Evolutionary conservation across 805 yeast species (phyloP).

Genomic region (Pichia rugopelliculosa): DNA sequence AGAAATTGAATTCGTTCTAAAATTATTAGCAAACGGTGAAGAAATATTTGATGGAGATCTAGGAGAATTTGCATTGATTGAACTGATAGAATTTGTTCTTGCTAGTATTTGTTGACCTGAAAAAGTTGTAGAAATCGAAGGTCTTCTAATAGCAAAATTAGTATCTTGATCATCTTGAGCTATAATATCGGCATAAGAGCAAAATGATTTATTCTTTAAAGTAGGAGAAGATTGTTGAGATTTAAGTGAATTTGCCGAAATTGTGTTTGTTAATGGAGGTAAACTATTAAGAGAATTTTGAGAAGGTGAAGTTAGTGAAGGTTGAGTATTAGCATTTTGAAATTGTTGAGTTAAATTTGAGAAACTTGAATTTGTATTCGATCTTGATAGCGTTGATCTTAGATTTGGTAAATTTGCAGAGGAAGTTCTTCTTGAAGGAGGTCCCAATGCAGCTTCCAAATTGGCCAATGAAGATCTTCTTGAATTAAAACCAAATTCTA

Average conservation of each 20-base stretch:
- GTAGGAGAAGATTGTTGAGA: constrained; percentile 11
- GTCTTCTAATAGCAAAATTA: constrained; percentile 44
- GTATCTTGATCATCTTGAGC: constrained; percentile 50
- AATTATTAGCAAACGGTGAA: constrained; percentile 3
- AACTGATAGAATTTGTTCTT: constrained; percentile 22
- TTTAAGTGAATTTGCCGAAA: constrained; percentile 1
- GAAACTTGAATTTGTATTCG: constrained; percentile 17
- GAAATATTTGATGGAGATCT: constrained; percentile 11
- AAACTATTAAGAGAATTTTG: constrained; percentile 7
- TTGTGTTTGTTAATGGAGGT: constrained; percentile 6
- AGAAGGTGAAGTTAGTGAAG: neutral
- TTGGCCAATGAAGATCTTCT: constrained; percentile 50
- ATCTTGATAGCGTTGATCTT: constrained; percentile 15
- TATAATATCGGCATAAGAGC: constrained; percentile 75
- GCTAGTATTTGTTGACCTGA: constrained; percentile 26
- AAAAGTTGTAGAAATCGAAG: constrained; percentile 40
- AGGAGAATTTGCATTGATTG: constrained; percentile 14
- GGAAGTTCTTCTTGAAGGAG: constrained; percentile 11
- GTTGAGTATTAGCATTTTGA: constrained; percentile 7
- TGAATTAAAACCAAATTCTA: constrained; percentile 38
- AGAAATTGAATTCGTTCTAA: neutral
- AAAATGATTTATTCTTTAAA: constrained; percentile 38
- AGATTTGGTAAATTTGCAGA: constrained; percentile 9
- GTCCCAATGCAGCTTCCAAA: constrained; percentile 29
- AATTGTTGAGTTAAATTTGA: constrained; percentile 25